A percentile compares a stretch with the other conserved stretches of the same genome.
Evolutionary conservation across 2,329 filamentous ascomycete species (phyloP).

Genomic region (Talaromyces sp.): DNA sequence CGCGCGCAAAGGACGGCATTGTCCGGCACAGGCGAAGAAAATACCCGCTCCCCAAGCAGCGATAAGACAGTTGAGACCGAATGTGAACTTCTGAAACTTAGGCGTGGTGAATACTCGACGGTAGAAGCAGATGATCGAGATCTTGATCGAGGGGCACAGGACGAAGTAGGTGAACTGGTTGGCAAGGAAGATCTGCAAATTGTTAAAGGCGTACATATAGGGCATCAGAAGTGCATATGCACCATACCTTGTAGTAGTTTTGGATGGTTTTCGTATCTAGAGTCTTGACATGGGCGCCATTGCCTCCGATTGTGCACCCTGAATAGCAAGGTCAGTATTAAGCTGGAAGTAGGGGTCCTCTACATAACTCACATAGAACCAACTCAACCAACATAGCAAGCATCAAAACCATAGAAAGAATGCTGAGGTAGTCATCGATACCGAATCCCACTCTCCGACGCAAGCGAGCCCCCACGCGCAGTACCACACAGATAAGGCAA

Average conservation of each 20-base stretch:
- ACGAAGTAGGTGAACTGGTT: constrained; percentile 40
- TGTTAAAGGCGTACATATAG: not conserved
- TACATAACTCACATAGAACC: constrained; percentile 30
- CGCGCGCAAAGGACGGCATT: constrained; percentile 33
- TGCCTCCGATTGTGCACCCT: constrained; percentile 39
- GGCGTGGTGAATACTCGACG: constrained; percentile 36
- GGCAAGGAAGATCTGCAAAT: constrained; percentile 36
- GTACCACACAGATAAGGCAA: constrained; percentile 26
- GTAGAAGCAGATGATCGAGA: constrained; percentile 41
- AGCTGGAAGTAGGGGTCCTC: not conserved
- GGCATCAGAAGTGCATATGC: not conserved
- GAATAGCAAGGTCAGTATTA: not conserved
- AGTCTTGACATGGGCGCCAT: constrained; percentile 27
- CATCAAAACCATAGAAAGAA: constrained; percentile 29
- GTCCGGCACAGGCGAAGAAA: constrained; percentile 36
- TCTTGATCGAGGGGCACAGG: constrained; percentile 36
- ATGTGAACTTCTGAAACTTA: constrained; percentile 29
- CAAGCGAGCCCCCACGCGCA: constrained; percentile 31
- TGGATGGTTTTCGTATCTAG: constrained; percentile 25
- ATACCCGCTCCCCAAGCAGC: constrained; percentile 32
- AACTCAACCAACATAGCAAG: constrained; percentile 36
- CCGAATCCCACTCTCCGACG: constrained; percentile 33
- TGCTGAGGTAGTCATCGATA: constrained; percentile 36
- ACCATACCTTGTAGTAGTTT: constrained; percentile 35
- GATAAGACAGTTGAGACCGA: constrained; percentile 33